These are phyloP conservation scores for Dictyophora rubrovolvata DNA, from an alignment of 768 basidiomycete species.

Conservation along the genomic window DNA sequence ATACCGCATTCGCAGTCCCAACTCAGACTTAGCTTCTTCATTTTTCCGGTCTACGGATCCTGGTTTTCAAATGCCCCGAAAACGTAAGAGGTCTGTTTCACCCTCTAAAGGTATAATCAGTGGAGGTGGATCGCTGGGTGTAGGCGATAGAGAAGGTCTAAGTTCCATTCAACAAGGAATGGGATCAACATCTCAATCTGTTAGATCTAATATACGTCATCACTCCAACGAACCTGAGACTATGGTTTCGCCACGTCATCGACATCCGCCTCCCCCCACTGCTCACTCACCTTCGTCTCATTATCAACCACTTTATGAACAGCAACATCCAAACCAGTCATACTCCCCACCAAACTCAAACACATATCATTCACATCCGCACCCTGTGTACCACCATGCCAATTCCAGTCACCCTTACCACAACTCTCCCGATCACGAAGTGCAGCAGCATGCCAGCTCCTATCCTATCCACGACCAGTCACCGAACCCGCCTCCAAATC, in stretches of 20 bases:
- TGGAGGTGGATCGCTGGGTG: neutral
- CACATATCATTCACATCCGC: neutral
- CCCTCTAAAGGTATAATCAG: neutral
- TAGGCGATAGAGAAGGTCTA: neutral
- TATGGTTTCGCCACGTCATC: neutral
- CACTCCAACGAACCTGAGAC: neutral
- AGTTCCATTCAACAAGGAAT: neutral
- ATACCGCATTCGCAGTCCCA: too few species aligned
- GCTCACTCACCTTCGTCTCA: neutral
- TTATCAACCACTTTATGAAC: neutral
- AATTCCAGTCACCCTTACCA: neutral
- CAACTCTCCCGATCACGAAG: neutral
- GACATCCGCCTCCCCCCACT: neutral
- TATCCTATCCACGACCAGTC: neutral
- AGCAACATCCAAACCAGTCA: neutral
- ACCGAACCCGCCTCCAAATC: neutral
- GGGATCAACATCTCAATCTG: neutral
- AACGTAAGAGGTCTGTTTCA: neutral
- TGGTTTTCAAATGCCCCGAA: neutral
- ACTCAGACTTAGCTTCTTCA: too few species aligned
- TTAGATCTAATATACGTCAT: neutral
- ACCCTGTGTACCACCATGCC: neutral
- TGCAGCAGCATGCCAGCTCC: neutral
- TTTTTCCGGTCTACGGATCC: too few species aligned
- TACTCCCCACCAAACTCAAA: neutral